Conservation (phyloP, 257 asterid species). For the Solanum habrochaites region DNA sequence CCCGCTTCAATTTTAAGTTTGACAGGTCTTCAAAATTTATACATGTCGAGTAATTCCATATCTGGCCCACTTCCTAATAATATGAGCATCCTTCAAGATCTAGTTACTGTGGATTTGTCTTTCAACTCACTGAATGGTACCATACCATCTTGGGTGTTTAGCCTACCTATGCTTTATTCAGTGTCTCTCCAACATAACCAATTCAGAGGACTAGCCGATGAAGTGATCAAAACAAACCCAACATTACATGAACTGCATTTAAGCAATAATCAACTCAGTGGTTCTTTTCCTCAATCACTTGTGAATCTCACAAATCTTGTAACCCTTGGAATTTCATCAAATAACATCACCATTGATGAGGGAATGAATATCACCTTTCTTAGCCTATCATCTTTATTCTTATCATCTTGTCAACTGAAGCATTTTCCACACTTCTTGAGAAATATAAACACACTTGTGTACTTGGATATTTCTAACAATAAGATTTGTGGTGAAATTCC, state of each 20-base stretch:
- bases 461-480: no score
- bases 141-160: neutral
- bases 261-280: neutral
- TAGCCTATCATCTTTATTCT: no score
- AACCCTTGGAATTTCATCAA: no score
- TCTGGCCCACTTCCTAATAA: neutral
- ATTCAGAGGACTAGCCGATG: neutral
- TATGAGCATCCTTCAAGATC: neutral
- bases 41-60: neutral
- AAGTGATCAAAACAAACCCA: neutral
- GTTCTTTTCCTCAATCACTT: no score
- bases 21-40: rapidly evolving
- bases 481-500: no score
- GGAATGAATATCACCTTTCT: no score
- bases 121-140: neutral
- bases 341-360: no score
- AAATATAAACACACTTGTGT: no score
- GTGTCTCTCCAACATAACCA: neutral
- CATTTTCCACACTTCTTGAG: no score
- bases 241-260: neutral
- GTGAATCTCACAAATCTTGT: no score
- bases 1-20: no score
- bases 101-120: neutral
- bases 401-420: no score
- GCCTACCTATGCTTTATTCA: neutral